These are phyloP conservation scores for Termitomyces sp. DNA, from an alignment of 768 basidiomycete species.

Conservation along the genomic window DNA sequence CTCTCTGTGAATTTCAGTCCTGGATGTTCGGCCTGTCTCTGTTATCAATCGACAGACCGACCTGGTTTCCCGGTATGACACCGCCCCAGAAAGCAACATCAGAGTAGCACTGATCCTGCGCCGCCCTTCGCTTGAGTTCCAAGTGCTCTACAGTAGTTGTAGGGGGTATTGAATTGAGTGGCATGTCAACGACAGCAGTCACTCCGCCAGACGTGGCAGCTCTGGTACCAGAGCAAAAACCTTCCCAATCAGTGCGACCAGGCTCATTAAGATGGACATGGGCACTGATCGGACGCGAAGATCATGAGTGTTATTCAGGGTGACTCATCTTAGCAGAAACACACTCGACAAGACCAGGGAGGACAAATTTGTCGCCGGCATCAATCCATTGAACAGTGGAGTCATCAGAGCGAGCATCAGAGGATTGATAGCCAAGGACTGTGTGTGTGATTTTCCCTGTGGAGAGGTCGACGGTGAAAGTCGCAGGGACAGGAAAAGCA, in stretches of 20 bases:
- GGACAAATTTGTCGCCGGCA: slow-evolving; percentile 50
- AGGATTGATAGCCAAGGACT: slow-evolving; percentile 25
- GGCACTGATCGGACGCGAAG: slow-evolving; percentile 39
- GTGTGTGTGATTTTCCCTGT: slow-evolving; percentile 61
- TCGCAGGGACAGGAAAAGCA: slow-evolving; percentile 51
- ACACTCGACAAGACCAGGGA: slow-evolving; percentile 83
- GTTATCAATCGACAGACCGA: slow-evolving; percentile 19
- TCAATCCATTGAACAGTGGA: slow-evolving; percentile 40
- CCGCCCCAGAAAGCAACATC: slow-evolving; percentile 96
- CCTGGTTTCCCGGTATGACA: slow-evolving; percentile 88
- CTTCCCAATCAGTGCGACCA: slow-evolving; percentile 92
- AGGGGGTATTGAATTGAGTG: slow-evolving; percentile 93
- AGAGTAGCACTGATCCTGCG: slow-evolving; percentile 65
- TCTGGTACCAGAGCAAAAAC: slow-evolving; percentile 84
- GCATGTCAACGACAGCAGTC: slow-evolving; percentile 98
- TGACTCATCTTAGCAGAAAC: slow-evolving; percentile 19
- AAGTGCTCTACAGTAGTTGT: slow-evolving; percentile 84
- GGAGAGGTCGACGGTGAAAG: slow-evolving; percentile 50
- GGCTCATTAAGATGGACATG: slow-evolving; percentile 95
- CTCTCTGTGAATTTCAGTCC: slow-evolving; percentile 33
- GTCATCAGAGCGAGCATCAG: slow-evolving; percentile 23
- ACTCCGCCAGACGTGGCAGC: slow-evolving; percentile 92
- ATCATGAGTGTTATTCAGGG: slow-evolving; percentile 7
- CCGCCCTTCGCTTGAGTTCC: slow-evolving; percentile 62
- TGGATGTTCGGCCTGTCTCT: not conserved